phyloP scores from a whole-genome alignment of 495 filamentous ascomycete species.

The Stereocaulon alpinum region DNA sequence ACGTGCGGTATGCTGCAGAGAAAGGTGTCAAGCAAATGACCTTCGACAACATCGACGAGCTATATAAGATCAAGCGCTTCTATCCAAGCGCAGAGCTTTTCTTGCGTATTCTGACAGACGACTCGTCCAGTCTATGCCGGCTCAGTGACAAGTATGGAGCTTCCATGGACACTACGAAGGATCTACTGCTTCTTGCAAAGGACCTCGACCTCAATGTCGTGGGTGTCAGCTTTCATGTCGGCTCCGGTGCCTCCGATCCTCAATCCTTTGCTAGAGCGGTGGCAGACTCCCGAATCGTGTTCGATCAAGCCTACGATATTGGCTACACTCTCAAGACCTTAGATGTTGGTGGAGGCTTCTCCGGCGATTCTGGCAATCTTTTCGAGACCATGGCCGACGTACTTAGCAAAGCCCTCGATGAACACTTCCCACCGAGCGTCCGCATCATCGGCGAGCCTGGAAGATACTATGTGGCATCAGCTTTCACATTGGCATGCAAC shows the following conservation, averaged over 20 bases:
- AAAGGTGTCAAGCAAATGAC: conserved; percentile 95
- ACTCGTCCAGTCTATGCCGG: conserved; percentile 85
- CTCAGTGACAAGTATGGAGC: conserved; percentile 96
- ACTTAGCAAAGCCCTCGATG: conserved; percentile 68
- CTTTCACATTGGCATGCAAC: conserved; percentile 87
- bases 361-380: conserved; percentile 64
- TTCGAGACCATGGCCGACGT: conserved; percentile 86
- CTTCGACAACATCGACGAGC: conserved; percentile 94
- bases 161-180: conserved; percentile 65
- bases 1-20: conserved; percentile 76
- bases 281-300: conserved; percentile 75
- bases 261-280: conserved; percentile 81
- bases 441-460: conserved; percentile 94
- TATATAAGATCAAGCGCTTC: conserved; percentile 90
- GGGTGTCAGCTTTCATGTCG: conserved; percentile 95
- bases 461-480: conserved; percentile 85
- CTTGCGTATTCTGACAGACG: conserved; percentile 90
- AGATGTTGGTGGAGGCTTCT: conserved; percentile 92
- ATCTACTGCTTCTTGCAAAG: conserved; percentile 71
- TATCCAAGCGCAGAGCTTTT: conserved; percentile 84
- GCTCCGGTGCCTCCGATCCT: conserved; percentile 88
- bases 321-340: conserved; percentile 78
- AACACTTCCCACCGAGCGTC: conserved; percentile 75
- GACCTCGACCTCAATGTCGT: conserved; percentile 90
- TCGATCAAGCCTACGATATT: conserved; percentile 70